These are phyloP conservation scores for Petunia secreta DNA, from an alignment of 257 asterid species.

Conservation along the genomic window DNA sequence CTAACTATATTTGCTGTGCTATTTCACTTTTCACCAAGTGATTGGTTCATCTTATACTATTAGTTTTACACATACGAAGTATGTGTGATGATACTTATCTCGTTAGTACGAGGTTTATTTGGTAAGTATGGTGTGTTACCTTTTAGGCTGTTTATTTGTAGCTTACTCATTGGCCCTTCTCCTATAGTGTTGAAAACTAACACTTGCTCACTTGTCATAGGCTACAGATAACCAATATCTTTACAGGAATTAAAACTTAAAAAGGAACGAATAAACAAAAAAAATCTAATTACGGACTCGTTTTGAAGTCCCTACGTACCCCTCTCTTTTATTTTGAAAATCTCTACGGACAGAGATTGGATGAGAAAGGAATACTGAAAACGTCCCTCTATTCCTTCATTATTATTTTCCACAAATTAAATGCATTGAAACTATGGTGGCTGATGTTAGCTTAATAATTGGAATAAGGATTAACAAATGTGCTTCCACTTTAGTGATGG, in stretches of 20 bases:
- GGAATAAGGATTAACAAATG: neutral
- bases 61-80: no score
- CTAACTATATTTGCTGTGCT: neutral
- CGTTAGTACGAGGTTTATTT: no score
- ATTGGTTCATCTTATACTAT: no score
- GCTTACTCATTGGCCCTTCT: neutral
- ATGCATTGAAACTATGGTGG: neutral
- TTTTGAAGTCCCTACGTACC: neutral
- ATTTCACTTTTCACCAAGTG: neutral
- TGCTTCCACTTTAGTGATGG: neutral
- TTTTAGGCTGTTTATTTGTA: neutral
- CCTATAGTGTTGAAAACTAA: neutral
- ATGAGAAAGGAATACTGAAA: neutral
- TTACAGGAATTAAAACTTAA: neutral
- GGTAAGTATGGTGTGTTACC: neutral
- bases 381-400: neutral
- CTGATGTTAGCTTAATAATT: conserved; percentile 15
- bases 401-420: no score
- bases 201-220: neutral
- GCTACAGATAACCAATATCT: neutral
- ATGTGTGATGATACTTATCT: no score
- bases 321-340: neutral
- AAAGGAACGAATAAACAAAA: neutral
- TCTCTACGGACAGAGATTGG: neutral
- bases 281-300: neutral